Percentiles rank a stretch among this genome's conserved stretches.
Evolutionary conservation across 441 rosid species (phyloP).

Genomic region (Pelargonium citronellum): DNA sequence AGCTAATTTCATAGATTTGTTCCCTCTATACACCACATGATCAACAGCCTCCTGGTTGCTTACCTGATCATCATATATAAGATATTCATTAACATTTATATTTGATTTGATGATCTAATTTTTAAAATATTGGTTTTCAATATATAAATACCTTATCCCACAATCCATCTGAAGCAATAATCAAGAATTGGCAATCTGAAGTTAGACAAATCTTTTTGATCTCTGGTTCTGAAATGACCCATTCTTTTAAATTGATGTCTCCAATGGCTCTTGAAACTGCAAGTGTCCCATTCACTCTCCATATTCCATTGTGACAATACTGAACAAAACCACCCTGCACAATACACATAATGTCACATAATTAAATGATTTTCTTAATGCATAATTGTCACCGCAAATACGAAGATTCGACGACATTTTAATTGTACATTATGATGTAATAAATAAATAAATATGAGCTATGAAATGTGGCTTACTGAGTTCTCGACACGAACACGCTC

Average conservation of each 20-base stretch:
- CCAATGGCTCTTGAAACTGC: conserved; percentile 52
- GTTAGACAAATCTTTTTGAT: conserved; percentile 29
- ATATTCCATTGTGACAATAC: conserved; percentile 31
- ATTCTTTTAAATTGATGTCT: conserved; percentile 41
- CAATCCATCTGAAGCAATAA: conserved; percentile 48
- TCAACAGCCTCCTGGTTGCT: conserved; percentile 44
- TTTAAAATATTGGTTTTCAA: background rate
- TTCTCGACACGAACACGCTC: conserved; percentile 39
- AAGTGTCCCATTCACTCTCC: conserved; percentile 46
- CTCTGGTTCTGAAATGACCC: conserved; percentile 48
- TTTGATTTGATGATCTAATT: too few relatives aligned
- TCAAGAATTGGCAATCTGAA: conserved; percentile 38
- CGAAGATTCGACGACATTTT: too few relatives aligned
- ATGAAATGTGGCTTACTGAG: conserved; percentile 26
- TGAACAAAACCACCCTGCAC: conserved; percentile 45
- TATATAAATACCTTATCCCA: conserved; percentile 43
- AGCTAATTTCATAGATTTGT: conserved; percentile 19
- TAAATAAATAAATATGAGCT: too few relatives aligned
- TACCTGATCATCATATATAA: conserved; percentile 26
- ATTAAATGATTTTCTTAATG: too few relatives aligned
- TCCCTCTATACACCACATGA: conserved; percentile 22
- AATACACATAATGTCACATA: too few relatives aligned
- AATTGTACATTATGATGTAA: too few relatives aligned
- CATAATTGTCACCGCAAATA: too few relatives aligned
- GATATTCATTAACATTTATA: too few relatives aligned